These are phyloP conservation scores for Aspergillus sclerotialis DNA, from an alignment of 2,329 filamentous ascomycete species.

Conservation along the genomic window DNA sequence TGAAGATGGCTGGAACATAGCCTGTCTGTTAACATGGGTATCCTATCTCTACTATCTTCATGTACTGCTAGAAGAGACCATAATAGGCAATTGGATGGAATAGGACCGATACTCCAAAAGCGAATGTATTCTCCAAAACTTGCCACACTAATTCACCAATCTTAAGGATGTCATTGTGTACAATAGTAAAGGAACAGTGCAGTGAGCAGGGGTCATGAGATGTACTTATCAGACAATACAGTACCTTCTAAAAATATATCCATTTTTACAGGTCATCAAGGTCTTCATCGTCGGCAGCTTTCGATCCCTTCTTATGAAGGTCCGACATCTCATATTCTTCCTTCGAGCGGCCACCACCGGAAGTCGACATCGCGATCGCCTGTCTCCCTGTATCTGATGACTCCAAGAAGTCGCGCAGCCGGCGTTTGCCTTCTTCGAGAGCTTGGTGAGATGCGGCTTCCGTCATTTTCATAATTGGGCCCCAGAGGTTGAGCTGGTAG, in stretches of 20 bases:
- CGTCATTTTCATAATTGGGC: constrained; percentile 90
- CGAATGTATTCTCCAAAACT: too few species aligned
- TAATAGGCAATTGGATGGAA: too few species aligned
- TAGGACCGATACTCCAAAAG: too few species aligned
- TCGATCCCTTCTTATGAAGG: constrained; percentile 21
- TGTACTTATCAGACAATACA: neutral
- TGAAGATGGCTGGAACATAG: too few species aligned
- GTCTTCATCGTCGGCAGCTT: constrained; percentile 18
- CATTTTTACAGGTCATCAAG: constrained; percentile 28
- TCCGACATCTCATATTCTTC: constrained; percentile 55
- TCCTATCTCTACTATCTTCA: too few species aligned
- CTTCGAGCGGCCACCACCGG: constrained; percentile 18
- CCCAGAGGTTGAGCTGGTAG: constrained; percentile 89
- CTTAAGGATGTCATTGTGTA: too few species aligned
- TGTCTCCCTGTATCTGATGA: constrained; percentile 77
- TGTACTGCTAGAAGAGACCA: too few species aligned
- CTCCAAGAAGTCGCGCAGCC: constrained; percentile 82
- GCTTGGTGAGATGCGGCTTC: constrained; percentile 84
- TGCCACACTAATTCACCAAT: too few species aligned
- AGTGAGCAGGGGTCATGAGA: too few species aligned
- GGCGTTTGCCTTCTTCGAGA: constrained; percentile 84
- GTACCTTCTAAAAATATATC: neutral
- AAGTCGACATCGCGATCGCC: constrained; percentile 66
- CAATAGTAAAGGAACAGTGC: too few species aligned
- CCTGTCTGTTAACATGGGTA: too few species aligned